phyloP scores from a whole-genome alignment of 1,284 basidiomycete species.

The Phellopilus nigrolimitatus region DNA sequence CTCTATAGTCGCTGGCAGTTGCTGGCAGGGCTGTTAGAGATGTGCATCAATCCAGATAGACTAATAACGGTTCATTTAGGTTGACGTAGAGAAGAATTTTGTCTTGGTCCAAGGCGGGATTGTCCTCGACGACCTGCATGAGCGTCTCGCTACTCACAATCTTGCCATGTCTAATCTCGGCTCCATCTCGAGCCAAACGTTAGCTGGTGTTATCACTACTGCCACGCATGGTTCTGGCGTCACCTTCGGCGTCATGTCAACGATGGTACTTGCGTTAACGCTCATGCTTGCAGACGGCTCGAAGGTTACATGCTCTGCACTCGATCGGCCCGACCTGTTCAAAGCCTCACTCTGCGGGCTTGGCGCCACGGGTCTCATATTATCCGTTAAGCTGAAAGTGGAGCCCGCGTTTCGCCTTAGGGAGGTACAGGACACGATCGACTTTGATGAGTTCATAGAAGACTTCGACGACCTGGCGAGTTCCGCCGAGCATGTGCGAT shows the following conservation, averaged over 20 bases:
- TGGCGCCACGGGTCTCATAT: slow-evolving; percentile 89
- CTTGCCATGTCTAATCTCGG: slow-evolving; percentile 92
- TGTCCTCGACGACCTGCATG: slow-evolving; percentile 69
- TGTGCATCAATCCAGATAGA: slow-evolving; percentile 1
- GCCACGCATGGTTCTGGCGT: slow-evolving; percentile 93
- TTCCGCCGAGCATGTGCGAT: slow-evolving; percentile 81
- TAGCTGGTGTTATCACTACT: slow-evolving; percentile 92
- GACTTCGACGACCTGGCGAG: slow-evolving; percentile 53
- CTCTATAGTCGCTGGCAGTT: background rate
- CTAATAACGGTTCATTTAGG: slow-evolving; percentile 37
- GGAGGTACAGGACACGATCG: slow-evolving; percentile 67
- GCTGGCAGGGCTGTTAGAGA: background rate
- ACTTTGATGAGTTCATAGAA: slow-evolving; percentile 60
- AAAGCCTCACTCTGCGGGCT: slow-evolving; percentile 90
- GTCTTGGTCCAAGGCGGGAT: slow-evolving; percentile 79
- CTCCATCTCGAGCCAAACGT: slow-evolving; percentile 94
- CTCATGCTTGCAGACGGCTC: slow-evolving; percentile 73
- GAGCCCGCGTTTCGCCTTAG: slow-evolving; percentile 81
- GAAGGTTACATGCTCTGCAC: slow-evolving; percentile 62
- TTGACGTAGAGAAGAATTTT: slow-evolving; percentile 65
- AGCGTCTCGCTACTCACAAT: slow-evolving; percentile 57
- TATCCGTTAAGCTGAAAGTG: slow-evolving; percentile 74
- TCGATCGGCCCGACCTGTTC: slow-evolving; percentile 74
- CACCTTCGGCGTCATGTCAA: slow-evolving; percentile 78
- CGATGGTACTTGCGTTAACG: slow-evolving; percentile 71